Evolutionary conservation across 2,329 filamentous ascomycete genomes (phyloP).

Genomic region (Talaromyces sp.): DNA sequence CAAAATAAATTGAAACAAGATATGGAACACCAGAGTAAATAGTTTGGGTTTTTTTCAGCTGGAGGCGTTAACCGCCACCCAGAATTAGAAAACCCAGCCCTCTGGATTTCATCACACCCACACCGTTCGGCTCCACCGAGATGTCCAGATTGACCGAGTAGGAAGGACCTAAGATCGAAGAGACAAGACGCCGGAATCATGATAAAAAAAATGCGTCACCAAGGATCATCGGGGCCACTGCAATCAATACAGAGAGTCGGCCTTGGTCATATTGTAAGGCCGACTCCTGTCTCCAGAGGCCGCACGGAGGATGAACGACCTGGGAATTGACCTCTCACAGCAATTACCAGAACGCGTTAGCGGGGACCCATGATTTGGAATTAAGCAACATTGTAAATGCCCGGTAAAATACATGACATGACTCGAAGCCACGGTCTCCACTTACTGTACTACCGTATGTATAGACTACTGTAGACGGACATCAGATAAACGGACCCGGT

Average conservation of each 20-base stretch:
- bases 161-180: background rate
- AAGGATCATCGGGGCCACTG: slow-evolving; percentile 11
- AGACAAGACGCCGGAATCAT: background rate
- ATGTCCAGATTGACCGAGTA: background rate
- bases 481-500: background rate
- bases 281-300: background rate
- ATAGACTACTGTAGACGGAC: background rate
- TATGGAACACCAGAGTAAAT: background rate
- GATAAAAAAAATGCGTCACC: background rate
- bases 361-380: slow-evolving; percentile 2
- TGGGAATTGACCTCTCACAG: background rate
- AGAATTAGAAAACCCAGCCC: background rate
- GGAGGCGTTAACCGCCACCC: slow-evolving; percentile 2
- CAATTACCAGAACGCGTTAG: background rate
- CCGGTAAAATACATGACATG: slow-evolving; percentile 2
- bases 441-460: background rate
- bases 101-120: background rate
- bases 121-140: background rate
- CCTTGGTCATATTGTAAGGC: background rate
- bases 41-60: slow-evolving; percentile 1
- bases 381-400: slow-evolving; percentile 2
- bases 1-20: background rate
- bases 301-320: background rate
- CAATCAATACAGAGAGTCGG: slow-evolving; percentile 8
- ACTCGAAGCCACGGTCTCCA: background rate